phyloP scores from a whole-genome alignment of 345 rosid species.

The Orychophragmus violaceus region DNA sequence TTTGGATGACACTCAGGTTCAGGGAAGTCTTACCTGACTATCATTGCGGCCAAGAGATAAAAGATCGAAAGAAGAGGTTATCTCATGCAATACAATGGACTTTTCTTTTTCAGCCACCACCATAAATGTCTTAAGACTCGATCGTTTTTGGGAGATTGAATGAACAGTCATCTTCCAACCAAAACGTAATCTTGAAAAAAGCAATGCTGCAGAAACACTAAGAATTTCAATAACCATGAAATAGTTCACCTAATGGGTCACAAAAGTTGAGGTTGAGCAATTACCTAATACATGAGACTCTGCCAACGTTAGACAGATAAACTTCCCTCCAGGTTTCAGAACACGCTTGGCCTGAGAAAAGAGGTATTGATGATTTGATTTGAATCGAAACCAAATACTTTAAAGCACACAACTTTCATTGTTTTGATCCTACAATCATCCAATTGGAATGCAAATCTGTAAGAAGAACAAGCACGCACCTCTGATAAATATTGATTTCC shows the following conservation, averaged over 20 bases:
- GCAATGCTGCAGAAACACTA: conserved; percentile 51
- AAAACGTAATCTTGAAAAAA: conserved; percentile 72
- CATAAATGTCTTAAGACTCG: conserved; percentile 67
- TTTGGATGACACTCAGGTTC: not conserved
- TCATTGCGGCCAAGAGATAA: conserved; percentile 38
- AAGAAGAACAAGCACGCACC: conserved; percentile 33
- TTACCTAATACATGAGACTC: conserved; percentile 91
- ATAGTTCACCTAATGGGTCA: not conserved
- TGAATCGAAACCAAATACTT: not conserved
- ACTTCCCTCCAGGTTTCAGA: conserved; percentile 64
- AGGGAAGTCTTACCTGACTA: conserved; percentile 48
- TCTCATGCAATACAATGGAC: conserved; percentile 40
- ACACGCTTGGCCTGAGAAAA: conserved; percentile 67
- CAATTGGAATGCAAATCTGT: not conserved
- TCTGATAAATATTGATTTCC: conserved; percentile 75
- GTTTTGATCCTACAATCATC: not conserved
- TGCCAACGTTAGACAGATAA: conserved; percentile 76
- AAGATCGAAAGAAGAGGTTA: conserved; percentile 38
- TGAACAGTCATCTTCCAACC: conserved; percentile 77
- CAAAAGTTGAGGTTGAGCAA: not conserved
- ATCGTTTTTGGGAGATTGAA: conserved; percentile 48
- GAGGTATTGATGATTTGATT: not conserved
- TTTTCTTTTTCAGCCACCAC: conserved; percentile 63
- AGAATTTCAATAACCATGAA: not conserved
- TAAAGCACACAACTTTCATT: not conserved